Percentiles rank a stretch among this genome's conserved stretches.
Evolutionary conservation across 305 asterid species (phyloP).

Genomic region (Petunia hybrid): DNA sequence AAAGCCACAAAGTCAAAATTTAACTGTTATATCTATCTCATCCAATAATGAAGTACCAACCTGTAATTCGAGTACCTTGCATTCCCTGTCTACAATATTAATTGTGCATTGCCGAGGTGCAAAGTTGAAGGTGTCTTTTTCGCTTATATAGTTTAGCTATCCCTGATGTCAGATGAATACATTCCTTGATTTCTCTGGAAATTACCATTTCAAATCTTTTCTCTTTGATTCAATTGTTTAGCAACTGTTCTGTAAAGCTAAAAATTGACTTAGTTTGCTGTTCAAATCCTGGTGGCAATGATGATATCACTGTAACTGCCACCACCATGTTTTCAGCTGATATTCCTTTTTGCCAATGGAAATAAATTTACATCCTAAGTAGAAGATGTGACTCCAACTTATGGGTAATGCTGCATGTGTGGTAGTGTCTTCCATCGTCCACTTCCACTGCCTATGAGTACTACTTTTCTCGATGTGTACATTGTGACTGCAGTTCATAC

Average conservation of each 20-base stretch:
- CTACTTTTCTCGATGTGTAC: neutral
- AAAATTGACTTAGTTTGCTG: neutral
- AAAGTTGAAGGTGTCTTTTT: constrained; percentile 8
- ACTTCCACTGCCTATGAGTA: neutral
- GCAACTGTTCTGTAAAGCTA: neutral
- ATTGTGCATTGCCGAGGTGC: neutral
- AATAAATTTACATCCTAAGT: neutral
- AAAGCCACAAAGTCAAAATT: neutral
- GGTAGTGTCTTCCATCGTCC: neutral
- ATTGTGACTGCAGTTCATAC: neutral
- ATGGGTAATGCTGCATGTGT: neutral
- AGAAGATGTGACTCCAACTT: neutral
- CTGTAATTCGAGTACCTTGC: neutral
- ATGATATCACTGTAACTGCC: neutral
- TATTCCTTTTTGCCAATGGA: neutral
- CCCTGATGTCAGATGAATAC: neutral
- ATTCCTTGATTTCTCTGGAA: neutral
- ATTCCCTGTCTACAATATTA: neutral
- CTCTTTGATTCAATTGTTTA: neutral
- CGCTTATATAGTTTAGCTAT: neutral
- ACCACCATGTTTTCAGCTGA: neutral
- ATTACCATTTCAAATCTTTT: neutral
- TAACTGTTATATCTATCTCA: neutral
- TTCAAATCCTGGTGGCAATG: neutral
- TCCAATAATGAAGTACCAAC: neutral